Conservation (phyloP, 768 basidiomycete genomes). For the Trametes cingulata region DNA sequence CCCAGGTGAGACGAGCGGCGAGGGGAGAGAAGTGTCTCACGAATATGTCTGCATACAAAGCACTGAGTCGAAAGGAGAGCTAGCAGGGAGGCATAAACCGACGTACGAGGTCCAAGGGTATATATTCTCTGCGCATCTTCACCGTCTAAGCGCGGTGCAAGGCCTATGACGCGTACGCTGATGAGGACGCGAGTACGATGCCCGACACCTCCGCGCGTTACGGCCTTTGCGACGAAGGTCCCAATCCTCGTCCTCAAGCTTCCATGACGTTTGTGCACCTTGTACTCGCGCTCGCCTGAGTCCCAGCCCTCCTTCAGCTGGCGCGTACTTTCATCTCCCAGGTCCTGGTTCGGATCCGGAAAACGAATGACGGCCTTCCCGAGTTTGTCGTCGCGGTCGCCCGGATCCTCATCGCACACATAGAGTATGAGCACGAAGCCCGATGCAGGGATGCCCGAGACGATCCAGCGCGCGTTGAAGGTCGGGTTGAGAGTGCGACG, state of each 20-base stretch:
- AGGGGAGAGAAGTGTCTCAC: conserved; percentile 45
- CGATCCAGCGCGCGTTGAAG: conserved; percentile 30
- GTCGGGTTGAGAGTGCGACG: conserved; percentile 27
- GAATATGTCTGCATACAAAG: conserved; percentile 29
- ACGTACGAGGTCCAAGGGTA: conserved; percentile 42
- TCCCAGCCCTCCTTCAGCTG: conserved; percentile 29
- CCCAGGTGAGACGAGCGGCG: conserved; percentile 26
- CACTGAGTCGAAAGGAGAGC: neutral
- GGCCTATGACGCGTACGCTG: conserved; percentile 34
- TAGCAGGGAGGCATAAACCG: neutral
- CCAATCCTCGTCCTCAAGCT: conserved; percentile 28
- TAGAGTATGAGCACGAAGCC: conserved; percentile 27
- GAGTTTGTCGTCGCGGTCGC: conserved; percentile 28
- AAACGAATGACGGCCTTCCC: conserved; percentile 27
- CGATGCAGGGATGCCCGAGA: conserved; percentile 27
- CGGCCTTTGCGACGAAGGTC: conserved; percentile 31
- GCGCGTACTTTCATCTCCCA: conserved; percentile 4
- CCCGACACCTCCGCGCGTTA: conserved; percentile 30
- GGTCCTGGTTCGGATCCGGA: conserved; percentile 16
- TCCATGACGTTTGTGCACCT: conserved; percentile 36
- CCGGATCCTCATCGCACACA: conserved; percentile 31
- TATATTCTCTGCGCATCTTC: conserved; percentile 37
- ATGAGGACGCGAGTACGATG: conserved; percentile 32
- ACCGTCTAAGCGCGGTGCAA: conserved; percentile 24
- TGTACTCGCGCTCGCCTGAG: conserved; percentile 32